Conservation (phyloP, 169 alveolate genomes). For the Babesia sp. region DNA sequence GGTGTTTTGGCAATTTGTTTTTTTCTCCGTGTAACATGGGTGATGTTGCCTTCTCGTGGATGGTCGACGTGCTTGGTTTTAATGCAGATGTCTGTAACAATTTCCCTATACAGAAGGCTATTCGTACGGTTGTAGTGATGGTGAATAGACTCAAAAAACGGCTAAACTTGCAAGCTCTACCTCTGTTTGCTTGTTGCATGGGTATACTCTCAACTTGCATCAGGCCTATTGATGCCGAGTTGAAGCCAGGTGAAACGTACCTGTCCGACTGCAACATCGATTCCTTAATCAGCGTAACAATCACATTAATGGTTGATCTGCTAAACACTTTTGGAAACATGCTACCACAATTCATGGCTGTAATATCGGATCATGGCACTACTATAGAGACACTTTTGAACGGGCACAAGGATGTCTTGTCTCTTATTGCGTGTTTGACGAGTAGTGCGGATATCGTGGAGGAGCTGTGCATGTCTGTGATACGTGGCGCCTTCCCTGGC, state of each 20-base stretch:
- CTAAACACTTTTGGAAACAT: slow-evolving; percentile 5
- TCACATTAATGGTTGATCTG: slow-evolving; percentile 38
- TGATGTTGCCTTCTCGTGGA: slow-evolving; percentile 10
- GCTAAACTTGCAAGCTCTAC: slow-evolving; percentile 3
- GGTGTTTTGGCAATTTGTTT: background rate
- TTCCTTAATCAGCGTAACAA: background rate
- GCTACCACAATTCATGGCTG: background rate
- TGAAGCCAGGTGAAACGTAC: background rate
- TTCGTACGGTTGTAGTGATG: slow-evolving; percentile 30
- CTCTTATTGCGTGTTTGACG: slow-evolving; percentile 24
- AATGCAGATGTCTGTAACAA: background rate
- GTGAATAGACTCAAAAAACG: slow-evolving; percentile 26
- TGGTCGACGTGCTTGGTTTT: slow-evolving; percentile 25
- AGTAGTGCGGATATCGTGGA: background rate
- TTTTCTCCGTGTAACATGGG: background rate
- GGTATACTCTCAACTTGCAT: background rate
- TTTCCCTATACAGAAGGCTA: slow-evolving; percentile 14
- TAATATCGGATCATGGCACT: background rate
- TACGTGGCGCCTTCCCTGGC: slow-evolving; percentile 14
- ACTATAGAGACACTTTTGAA: background rate
- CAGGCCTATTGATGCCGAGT: background rate
- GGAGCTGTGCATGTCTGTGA: slow-evolving; percentile 21
- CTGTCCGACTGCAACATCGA: slow-evolving; percentile 11
- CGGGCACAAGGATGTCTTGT: background rate
- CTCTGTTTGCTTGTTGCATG: slow-evolving; percentile 21